Conservation (phyloP, 306 rosid species). For the Prunus salicina region DNA sequence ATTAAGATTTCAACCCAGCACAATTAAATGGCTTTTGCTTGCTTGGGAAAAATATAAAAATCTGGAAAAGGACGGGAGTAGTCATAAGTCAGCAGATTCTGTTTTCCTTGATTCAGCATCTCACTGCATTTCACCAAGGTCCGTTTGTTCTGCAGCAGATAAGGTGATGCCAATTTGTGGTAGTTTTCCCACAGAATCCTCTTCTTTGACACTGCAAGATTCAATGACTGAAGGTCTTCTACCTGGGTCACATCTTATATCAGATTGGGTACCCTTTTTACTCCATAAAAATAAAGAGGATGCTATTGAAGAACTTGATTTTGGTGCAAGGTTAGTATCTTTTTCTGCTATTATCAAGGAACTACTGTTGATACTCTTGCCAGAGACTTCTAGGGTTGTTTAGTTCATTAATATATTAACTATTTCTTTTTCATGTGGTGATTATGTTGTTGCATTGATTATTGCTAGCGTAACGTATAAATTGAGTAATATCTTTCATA, state of each 20-base stretch:
- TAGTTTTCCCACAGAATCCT: constrained; percentile 25
- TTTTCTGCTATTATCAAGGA: constrained; percentile 11
- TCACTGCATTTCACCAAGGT: constrained; percentile 33
- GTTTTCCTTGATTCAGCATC: constrained; percentile 32
- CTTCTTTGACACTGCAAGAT: constrained; percentile 43
- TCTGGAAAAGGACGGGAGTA: constrained; percentile 43
- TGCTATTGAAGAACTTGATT: constrained; percentile 68
- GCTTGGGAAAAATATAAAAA: constrained; percentile 57
- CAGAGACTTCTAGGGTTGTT: background rate
- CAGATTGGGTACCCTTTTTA: constrained; percentile 79
- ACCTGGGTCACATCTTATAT: constrained; percentile 64
- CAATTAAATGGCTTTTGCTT: constrained; percentile 61
- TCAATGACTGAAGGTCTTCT: constrained; percentile 42
- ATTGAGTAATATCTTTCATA: background rate
- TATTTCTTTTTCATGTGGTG: background rate
- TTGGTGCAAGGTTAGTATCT: constrained; percentile 80
- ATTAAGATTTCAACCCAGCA: constrained; percentile 73
- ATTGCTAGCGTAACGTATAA: background rate
- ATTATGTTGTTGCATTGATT: background rate
- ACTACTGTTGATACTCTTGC: background rate
- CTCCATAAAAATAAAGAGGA: constrained; percentile 31
- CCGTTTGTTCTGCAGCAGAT: constrained; percentile 32
- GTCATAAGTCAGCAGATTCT: constrained; percentile 36
- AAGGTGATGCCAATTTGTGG: constrained; percentile 35
- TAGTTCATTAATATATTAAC: background rate